Evolutionary conservation across 1,284 basidiomycete species (phyloP).

Genomic region (Butyriboletus appendiculatus): DNA sequence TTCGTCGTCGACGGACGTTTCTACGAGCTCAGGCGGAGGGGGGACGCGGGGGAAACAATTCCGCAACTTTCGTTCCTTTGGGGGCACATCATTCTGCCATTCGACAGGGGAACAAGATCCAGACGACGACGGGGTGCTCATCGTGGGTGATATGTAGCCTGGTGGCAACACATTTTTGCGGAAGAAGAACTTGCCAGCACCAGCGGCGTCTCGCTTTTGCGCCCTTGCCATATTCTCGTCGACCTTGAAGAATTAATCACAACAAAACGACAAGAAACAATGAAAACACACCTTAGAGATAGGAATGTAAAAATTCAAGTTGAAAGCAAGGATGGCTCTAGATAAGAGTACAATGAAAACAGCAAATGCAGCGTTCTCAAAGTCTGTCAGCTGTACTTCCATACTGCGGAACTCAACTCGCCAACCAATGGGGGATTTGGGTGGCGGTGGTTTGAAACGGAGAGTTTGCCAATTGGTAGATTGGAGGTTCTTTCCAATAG

Average conservation of each 20-base stretch:
- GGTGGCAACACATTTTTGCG: conserved; percentile 83
- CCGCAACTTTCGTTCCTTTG: conserved; percentile 63
- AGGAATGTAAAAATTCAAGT: conserved; percentile 95
- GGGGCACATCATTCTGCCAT: conserved; percentile 26
- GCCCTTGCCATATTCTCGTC: conserved; percentile 96
- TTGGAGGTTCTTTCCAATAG: conserved; percentile 80
- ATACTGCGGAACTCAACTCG: conserved; percentile 98
- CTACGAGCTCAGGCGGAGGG: conserved; percentile 44
- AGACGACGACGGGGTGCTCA: conserved; percentile 51
- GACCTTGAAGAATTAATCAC: conserved; percentile 55
- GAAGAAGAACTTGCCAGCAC: conserved; percentile 84
- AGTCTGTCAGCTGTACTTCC: conserved; percentile 99
- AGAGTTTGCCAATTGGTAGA: conserved; percentile 99
- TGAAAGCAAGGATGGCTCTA: conserved; percentile 88
- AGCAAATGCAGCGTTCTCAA: conserved; percentile 97
- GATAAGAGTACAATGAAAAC: conserved; percentile 95
- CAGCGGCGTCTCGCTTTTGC: conserved; percentile 82
- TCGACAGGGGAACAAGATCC: conserved; percentile 51
- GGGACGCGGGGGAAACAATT: conserved; percentile 70
- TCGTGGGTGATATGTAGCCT: conserved; percentile 41
- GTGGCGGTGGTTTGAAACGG: conserved; percentile 97
- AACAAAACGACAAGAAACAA: not conserved
- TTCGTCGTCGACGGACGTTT: conserved; percentile 71
- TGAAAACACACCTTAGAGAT: conserved; percentile 79
- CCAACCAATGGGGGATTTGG: conserved; percentile 93